Evolutionary conservation across 305 asterid genomes (phyloP).

Genomic region (Solanum chacoense): DNA sequence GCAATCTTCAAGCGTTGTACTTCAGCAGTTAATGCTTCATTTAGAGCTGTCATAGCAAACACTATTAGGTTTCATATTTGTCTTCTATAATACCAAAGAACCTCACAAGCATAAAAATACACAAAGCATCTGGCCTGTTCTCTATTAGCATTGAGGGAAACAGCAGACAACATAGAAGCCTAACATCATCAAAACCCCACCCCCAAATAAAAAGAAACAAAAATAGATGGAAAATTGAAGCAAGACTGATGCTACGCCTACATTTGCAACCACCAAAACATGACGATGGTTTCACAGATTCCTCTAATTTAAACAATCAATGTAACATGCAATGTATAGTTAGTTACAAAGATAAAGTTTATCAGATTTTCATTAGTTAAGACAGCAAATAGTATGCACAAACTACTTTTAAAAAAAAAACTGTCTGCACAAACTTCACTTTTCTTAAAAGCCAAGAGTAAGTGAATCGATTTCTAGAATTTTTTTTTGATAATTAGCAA

Average conservation of each 20-base stretch:
- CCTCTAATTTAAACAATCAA: neutral
- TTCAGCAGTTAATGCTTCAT: constrained; percentile 69
- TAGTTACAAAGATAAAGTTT: too few species aligned
- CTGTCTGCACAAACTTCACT: neutral
- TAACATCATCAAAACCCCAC: neutral
- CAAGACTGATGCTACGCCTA: neutral
- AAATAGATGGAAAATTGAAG: neutral
- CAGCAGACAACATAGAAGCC: neutral
- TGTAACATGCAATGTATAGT: neutral
- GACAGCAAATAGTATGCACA: too few species aligned
- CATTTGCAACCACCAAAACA: neutral
- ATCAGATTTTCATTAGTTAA: too few species aligned
- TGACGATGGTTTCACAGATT: neutral
- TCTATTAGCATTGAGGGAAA: neutral
- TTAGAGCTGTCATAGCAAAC: constrained; percentile 43
- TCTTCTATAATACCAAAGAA: neutral
- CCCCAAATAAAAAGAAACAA: neutral
- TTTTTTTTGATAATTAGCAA: neutral
- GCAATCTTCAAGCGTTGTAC: constrained; percentile 79
- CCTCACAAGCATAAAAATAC: neutral
- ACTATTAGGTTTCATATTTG: neutral
- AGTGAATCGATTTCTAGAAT: neutral
- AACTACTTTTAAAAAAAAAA: too few species aligned
- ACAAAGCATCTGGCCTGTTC: neutral
- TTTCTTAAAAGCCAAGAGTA: neutral